Conservation (phyloP, 495 filamentous ascomycete genomes). For the Parmelia sp. region DNA sequence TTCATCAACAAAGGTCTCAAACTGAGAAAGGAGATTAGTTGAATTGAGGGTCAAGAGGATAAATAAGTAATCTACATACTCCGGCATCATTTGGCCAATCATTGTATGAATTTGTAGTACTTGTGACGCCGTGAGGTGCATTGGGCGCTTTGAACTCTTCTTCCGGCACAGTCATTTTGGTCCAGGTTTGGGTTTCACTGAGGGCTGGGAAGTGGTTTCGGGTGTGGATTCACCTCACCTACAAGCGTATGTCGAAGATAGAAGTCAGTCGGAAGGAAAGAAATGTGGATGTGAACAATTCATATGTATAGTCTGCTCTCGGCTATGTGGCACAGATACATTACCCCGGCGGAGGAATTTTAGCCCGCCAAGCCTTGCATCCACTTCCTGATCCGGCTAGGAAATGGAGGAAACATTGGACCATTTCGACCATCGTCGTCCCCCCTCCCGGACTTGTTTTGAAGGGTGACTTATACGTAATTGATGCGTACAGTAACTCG, state of each 20-base stretch:
- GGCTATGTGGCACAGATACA: not conserved
- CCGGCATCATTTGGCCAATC: constrained; percentile 35
- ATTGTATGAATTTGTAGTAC: constrained; percentile 15
- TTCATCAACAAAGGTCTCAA: constrained; percentile 46
- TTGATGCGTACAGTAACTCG: no score
- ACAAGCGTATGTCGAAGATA: no score
- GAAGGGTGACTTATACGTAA: no score
- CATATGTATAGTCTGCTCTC: not conserved
- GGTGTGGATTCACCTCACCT: no score
- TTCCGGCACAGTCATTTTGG: not conserved
- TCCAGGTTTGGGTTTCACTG: not conserved
- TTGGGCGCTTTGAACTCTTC: not conserved
- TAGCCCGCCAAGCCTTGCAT: not conserved
- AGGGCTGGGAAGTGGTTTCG: not conserved
- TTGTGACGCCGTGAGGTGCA: constrained; percentile 11
- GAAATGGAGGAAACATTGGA: no score
- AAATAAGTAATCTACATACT: constrained; percentile 18
- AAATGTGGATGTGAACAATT: not conserved
- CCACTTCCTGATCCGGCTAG: no score
- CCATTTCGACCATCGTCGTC: no score
- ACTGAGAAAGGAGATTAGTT: constrained; percentile 32
- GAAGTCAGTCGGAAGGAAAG: not conserved
- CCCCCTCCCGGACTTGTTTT: no score
- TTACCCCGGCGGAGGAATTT: constrained; percentile 3
- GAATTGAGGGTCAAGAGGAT: not conserved